Evolutionary conservation across 2,329 filamentous ascomycete species (phyloP).

Genomic region (Alternaria sp.): DNA sequence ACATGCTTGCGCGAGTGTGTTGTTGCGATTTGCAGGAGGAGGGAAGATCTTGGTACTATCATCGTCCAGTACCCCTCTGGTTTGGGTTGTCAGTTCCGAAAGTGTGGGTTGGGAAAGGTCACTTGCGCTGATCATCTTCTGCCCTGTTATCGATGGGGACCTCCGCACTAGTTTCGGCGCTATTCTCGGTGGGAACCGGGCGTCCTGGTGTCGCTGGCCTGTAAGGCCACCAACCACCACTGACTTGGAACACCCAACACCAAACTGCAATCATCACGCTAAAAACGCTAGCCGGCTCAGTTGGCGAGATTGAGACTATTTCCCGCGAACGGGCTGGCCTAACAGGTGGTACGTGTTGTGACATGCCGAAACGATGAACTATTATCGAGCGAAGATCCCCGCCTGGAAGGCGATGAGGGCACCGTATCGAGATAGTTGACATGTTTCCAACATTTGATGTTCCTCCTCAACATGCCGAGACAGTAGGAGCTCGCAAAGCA

Average conservation of each 20-base stretch:
- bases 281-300: conserved; percentile 1
- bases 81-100: neutral
- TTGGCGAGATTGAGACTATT: neutral
- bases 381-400: conserved; percentile 10
- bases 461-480: conserved; percentile 33
- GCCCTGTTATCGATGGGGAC: neutral
- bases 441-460: conserved; percentile 39
- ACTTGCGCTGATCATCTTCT: conserved; percentile 3
- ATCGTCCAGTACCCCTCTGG: conserved; percentile 3
- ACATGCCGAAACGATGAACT: conserved; percentile 4
- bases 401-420: neutral
- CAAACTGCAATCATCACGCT: neutral
- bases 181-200: neutral
- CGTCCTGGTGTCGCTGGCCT: neutral
- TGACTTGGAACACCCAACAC: neutral
- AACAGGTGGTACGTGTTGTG: neutral
- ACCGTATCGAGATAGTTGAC: conserved; percentile 8
- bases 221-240: neutral
- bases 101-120: neutral
- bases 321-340: neutral
- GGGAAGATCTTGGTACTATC: neutral
- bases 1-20: neutral
- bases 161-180: neutral
- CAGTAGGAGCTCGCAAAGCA: conserved; percentile 31
- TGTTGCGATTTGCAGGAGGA: neutral